Base-by-base conservation (phyloP, 2,329 filamentous ascomycete species). In the Colletotrichum higginsianum region DNA sequence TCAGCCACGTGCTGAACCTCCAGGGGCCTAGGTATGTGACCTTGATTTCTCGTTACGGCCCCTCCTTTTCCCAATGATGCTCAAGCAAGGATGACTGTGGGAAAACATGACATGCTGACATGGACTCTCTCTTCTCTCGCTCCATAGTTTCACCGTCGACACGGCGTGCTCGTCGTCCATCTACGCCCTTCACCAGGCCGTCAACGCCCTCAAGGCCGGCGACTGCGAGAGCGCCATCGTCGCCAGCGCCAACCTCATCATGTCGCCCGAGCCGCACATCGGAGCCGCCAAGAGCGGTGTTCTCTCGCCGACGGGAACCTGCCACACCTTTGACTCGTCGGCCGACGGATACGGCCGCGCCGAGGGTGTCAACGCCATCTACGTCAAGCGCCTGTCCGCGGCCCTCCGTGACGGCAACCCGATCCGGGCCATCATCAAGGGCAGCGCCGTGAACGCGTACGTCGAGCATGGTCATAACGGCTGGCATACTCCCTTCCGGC, bases 201-300 rank as follows among this genome's bases (percentile, higher is more conserved):
- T 76, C 44, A 68, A 75, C 35, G 78, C 80, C 1, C 66, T 83
- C 12, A 76, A 80, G 56, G 75, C 76, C 7, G 72, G 76, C 0
- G 81, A 83, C 30, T 80, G 77, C 18, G 75, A 78, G 15, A 72
- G 74, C 0, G 82, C 82, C 8, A 76, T 84, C 16, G 80, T 82
- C 0, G 81, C 74, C 3, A 81, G 79, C 12, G 74, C 73, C 26
- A 83, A 84, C 74, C 61, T 82, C 4, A 81, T 84, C 23, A 69
- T 52, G 35, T 80, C 11, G 78, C 75, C 0, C 38, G 58, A 61
- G 8, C 46, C 35, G 13, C 42, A 61, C 30, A 26, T 46, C 16
- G 30, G n/a, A 16, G 35, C 55, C 15, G 53, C 53, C 21, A 73
- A 75, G 50, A 52, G 66, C 2, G 75, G 75, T 15, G 63, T 76